Evolutionary conservation across 306 rosid genomes (phyloP).

Genomic region (Bauhinia variegata): DNA sequence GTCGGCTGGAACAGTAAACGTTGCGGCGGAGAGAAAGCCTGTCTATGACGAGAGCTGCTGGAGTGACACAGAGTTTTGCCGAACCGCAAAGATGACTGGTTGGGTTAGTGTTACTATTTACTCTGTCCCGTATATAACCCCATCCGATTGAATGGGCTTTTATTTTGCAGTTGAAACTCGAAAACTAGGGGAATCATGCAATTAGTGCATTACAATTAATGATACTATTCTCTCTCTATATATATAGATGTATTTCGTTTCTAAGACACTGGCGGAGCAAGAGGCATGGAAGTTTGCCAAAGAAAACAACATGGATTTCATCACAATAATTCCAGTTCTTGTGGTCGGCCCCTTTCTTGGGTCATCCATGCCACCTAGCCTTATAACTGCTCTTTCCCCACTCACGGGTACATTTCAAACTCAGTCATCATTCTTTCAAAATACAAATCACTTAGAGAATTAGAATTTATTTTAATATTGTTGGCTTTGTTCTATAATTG

Average conservation of each 20-base stretch:
- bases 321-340: slow-evolving; percentile 66
- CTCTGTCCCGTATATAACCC: no score
- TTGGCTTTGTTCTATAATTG: background rate
- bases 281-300: slow-evolving; percentile 77
- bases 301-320: slow-evolving; percentile 57
- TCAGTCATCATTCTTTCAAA: background rate
- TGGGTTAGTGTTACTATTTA: no score
- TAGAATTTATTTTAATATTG: no score
- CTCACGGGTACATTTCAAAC: slow-evolving; percentile 39
- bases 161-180: no score
- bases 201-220: no score
- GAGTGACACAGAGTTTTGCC: slow-evolving; percentile 68
- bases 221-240: no score
- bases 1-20: slow-evolving; percentile 66
- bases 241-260: slow-evolving; percentile 77
- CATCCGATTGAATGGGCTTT: no score
- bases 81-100: slow-evolving; percentile 61
- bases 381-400: slow-evolving; percentile 67
- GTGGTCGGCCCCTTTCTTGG: slow-evolving; percentile 70
- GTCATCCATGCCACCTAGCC: slow-evolving; percentile 75
- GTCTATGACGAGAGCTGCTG: slow-evolving; percentile 58
- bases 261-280: slow-evolving; percentile 81
- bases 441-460: background rate
- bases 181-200: no score
- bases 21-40: slow-evolving; percentile 37